phyloP scores from a whole-genome alignment of 2,329 filamentous ascomycete species.

The Xylaria sp. region DNA sequence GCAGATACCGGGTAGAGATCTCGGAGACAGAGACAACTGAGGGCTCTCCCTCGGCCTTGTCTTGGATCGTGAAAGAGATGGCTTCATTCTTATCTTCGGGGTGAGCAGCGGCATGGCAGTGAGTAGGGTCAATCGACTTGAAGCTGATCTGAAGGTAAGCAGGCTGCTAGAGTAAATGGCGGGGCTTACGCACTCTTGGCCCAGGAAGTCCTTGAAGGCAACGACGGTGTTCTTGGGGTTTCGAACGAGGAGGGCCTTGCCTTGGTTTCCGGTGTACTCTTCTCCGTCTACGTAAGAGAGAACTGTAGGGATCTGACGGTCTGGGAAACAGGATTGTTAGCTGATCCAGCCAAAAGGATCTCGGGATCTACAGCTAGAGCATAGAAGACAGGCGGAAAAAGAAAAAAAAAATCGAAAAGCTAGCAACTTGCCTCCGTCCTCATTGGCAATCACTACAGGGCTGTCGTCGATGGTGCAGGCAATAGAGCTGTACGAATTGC shows the following conservation, averaged over 20 bases:
- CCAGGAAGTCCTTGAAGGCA: slow-evolving; percentile 95
- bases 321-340: slow-evolving; percentile 51
- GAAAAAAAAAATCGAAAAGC: background rate
- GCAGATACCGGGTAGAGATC: slow-evolving; percentile 82
- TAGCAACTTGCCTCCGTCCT: slow-evolving; percentile 81
- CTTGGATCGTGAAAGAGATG: slow-evolving; percentile 83
- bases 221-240: slow-evolving; percentile 93
- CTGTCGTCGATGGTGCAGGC: slow-evolving; percentile 92
- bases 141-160: slow-evolving; percentile 60
- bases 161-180: slow-evolving; percentile 12
- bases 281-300: slow-evolving; percentile 95
- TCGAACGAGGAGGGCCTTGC: slow-evolving; percentile 90
- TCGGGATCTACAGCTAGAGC: too few relatives aligned
- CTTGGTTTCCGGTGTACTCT: slow-evolving; percentile 95
- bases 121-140: slow-evolving; percentile 94
- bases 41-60: slow-evolving; percentile 68
- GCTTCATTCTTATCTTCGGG: slow-evolving; percentile 74
- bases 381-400: background rate
- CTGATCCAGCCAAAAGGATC: background rate
- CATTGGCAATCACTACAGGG: slow-evolving; percentile 97
- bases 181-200: slow-evolving; percentile 74
- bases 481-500: slow-evolving; percentile 98
- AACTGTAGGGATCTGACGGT: slow-evolving; percentile 94
- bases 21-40: slow-evolving; percentile 80
- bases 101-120: slow-evolving; percentile 92